Evolutionary conservation across 1,139 yeast species (phyloP).

Genomic region (Debaryomycetaceae sp.): DNA sequence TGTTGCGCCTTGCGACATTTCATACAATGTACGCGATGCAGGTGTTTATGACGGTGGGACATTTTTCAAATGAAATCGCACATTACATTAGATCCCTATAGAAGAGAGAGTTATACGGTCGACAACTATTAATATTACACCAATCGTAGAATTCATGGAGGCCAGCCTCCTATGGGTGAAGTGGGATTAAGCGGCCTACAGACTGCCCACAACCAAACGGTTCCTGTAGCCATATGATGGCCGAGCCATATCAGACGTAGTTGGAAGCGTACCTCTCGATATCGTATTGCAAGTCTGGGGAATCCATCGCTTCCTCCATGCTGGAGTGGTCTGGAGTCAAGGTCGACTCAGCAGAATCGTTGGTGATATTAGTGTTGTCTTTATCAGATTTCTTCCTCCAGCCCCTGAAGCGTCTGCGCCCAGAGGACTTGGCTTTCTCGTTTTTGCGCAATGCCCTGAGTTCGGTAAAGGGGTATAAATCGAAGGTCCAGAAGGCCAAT

Average conservation of each 20-base stretch:
- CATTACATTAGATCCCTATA: neutral
- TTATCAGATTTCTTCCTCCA: neutral
- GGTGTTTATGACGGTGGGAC: neutral
- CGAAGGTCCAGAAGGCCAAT: constrained; percentile 35
- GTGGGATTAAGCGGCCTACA: too few relatives aligned
- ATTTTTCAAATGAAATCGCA: neutral
- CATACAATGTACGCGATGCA: neutral
- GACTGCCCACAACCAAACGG: too few relatives aligned
- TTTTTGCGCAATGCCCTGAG: neutral
- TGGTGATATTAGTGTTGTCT: neutral
- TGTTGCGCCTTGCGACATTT: neutral
- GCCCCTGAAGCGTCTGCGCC: neutral
- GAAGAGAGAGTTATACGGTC: neutral
- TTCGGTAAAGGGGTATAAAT: constrained; percentile 33
- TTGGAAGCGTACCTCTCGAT: neutral
- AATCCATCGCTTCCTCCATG: neutral
- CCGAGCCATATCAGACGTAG: neutral
- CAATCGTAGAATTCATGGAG: neutral
- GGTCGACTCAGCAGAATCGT: neutral
- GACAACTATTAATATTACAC: neutral
- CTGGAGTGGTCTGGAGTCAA: neutral
- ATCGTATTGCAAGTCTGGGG: neutral
- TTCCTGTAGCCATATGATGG: too few relatives aligned
- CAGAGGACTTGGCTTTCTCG: neutral
- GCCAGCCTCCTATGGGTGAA: neutral